Conservation (phyloP, 768 basidiomycete genomes). For the Boletellus emodensis region DNA sequence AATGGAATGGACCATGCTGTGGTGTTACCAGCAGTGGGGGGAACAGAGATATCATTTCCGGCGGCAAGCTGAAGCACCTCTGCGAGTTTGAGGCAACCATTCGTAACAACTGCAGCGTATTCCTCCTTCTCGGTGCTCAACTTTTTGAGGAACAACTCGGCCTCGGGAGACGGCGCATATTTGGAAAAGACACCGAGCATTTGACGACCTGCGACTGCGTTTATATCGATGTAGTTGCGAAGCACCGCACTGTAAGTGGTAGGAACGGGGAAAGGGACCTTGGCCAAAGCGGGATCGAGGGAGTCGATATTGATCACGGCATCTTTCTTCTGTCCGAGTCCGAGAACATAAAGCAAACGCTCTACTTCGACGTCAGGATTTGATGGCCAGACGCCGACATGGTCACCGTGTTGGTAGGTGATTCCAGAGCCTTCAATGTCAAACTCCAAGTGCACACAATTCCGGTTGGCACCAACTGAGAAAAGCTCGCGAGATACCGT, state of each 20-base stretch:
- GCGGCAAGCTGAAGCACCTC: slow-evolving; percentile 91
- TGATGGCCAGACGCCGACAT: slow-evolving; percentile 95
- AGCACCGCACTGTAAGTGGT: slow-evolving; percentile 92
- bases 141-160: slow-evolving; percentile 66
- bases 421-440: slow-evolving; percentile 93
- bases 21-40: slow-evolving; percentile 68
- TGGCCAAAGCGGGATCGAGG: slow-evolving; percentile 96
- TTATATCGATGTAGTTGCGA: slow-evolving; percentile 96
- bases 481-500: slow-evolving; percentile 79
- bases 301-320: slow-evolving; percentile 88
- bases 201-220: slow-evolving; percentile 91
- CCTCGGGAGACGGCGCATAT: slow-evolving; percentile 79
- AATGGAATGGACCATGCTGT: slow-evolving; percentile 91
- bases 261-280: slow-evolving; percentile 97
- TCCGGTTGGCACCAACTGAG: slow-evolving; percentile 64
- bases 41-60: slow-evolving; percentile 61
- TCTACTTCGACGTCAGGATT: slow-evolving; percentile 92
- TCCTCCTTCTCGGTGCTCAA: slow-evolving; percentile 86
- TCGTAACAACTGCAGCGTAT: slow-evolving; percentile 70
- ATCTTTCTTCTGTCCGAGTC: slow-evolving; percentile 76
- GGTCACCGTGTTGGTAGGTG: slow-evolving; percentile 98
- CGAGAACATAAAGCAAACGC: slow-evolving; percentile 81
- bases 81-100: slow-evolving; percentile 86
- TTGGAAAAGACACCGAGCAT: slow-evolving; percentile 83
- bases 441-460: slow-evolving; percentile 94